Evolutionary conservation across 306 rosid species (phyloP).

Genomic region (Sesbania bispinosa): DNA sequence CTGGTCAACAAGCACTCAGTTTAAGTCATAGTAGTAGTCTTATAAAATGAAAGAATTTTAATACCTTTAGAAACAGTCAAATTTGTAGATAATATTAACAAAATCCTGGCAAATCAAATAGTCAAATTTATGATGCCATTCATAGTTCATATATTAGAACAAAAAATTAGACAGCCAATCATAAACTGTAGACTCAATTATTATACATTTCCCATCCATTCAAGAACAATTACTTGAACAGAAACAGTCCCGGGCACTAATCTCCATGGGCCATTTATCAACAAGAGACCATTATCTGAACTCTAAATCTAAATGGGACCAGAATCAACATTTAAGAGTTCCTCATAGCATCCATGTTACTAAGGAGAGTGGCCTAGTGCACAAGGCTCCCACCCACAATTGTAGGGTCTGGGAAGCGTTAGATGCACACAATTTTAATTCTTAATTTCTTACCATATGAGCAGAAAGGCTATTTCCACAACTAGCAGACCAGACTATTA

Average conservation of each 20-base stretch:
- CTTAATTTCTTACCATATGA: not conserved
- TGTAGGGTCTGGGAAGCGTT: not conserved
- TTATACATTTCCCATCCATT: not conserved
- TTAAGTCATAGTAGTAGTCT: no score
- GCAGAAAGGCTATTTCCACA: not conserved
- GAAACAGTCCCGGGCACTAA: not conserved
- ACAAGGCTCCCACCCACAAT: not conserved
- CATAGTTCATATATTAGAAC: not conserved
- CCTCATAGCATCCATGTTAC: not conserved
- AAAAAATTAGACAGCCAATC: not conserved
- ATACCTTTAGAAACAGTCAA: not conserved
- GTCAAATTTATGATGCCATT: not conserved
- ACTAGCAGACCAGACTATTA: not conserved
- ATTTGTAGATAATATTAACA: not conserved
- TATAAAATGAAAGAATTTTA: not conserved
- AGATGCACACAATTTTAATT: not conserved
- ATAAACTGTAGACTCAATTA: not conserved
- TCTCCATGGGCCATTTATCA: not conserved
- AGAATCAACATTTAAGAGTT: not conserved
- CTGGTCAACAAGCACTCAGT: not conserved
- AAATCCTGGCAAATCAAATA: not conserved
- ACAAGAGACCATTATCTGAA: constrained; percentile 4
- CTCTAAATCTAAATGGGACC: not conserved
- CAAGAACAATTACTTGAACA: not conserved
- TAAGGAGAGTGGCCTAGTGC: not conserved